Conservation (phyloP, 2,329 filamentous ascomycete genomes). For the Orbilia brochopaga region DNA sequence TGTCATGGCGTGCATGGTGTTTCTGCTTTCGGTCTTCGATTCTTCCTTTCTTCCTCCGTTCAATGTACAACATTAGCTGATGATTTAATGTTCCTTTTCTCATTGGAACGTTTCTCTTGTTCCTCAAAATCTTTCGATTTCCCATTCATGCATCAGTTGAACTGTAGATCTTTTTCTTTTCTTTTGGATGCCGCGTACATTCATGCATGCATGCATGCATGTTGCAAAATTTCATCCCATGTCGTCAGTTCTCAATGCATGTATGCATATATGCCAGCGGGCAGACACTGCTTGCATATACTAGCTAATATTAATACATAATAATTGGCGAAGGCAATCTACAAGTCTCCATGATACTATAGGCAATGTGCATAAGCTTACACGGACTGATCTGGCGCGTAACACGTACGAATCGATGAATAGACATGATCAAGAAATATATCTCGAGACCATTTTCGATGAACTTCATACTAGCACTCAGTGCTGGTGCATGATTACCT, state of each 20-base stretch:
- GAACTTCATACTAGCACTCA: too few species aligned
- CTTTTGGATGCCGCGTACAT: too few species aligned
- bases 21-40: conserved; percentile 14
- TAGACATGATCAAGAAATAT: too few species aligned
- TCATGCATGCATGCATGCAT: neutral
- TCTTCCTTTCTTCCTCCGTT: conserved; percentile 16
- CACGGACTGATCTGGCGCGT: too few species aligned
- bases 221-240: neutral
- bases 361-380: neutral
- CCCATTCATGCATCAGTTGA: neutral
- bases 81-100: conserved; percentile 22
- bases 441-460: too few species aligned
- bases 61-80: conserved; percentile 18
- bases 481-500: too few species aligned
- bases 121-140: neutral
- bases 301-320: neutral
- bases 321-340: neutral
- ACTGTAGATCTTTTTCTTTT: too few species aligned
- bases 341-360: neutral
- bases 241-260: neutral
- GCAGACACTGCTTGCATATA: neutral
- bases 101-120: conserved; percentile 1
- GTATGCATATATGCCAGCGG: neutral
- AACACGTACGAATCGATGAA: too few species aligned
- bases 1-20: conserved; percentile 22